phyloP scores from a whole-genome alignment of 169 alveolate species.

The Hammondia hammondi region DNA sequence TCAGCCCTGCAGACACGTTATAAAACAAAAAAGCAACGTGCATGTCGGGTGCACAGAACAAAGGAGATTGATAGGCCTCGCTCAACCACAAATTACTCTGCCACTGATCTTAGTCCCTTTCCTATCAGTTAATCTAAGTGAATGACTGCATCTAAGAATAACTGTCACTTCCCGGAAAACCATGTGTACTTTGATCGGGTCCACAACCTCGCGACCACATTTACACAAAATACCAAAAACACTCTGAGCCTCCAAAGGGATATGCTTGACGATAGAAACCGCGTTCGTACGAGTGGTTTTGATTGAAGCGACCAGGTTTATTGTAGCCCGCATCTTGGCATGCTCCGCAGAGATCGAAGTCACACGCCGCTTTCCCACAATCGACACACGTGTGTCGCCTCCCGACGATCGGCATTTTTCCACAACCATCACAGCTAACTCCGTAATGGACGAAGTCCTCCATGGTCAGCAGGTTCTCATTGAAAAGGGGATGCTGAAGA shows the following conservation, averaged over 20 bases:
- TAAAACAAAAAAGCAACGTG: neutral
- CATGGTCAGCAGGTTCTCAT: constrained; percentile 23
- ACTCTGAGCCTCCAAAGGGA: neutral
- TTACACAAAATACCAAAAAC: too few relatives aligned
- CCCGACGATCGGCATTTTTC: constrained; percentile 48
- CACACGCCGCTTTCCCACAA: constrained; percentile 13
- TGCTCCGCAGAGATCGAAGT: constrained; percentile 40
- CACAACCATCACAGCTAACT: constrained; percentile 39
- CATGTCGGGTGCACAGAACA: neutral
- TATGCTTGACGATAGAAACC: neutral
- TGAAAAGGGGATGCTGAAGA: neutral
- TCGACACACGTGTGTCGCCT: constrained; percentile 39
- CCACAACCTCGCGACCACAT: too few relatives aligned
- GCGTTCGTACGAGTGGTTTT: neutral
- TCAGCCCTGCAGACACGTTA: neutral
- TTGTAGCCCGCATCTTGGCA: constrained; percentile 29
- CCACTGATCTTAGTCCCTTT: too few relatives aligned
- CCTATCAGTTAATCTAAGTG: too few relatives aligned
- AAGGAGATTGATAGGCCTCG: neutral
- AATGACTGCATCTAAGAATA: too few relatives aligned
- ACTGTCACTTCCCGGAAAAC: too few relatives aligned
- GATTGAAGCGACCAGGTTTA: constrained; percentile 25
- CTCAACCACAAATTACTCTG: too few relatives aligned
- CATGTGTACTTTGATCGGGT: too few relatives aligned
- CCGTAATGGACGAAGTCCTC: constrained; percentile 50